These are phyloP conservation scores for Termitomyces sp. DNA, from an alignment of 768 basidiomycete genomes.

Conservation along the genomic window DNA sequence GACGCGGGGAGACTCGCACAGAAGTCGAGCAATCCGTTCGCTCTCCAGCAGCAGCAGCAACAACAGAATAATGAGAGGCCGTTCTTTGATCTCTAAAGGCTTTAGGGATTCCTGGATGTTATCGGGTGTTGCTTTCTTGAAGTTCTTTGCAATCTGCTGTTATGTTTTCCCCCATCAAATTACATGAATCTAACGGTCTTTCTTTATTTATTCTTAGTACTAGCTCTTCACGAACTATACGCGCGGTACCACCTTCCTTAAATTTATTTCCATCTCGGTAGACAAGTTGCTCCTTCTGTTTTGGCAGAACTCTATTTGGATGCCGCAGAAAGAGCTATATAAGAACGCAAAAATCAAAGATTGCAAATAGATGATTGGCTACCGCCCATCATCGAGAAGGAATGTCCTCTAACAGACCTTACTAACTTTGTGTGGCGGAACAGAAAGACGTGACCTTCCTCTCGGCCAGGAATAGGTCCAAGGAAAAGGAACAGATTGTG, in stretches of 20 bases:
- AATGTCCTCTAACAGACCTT: neutral
- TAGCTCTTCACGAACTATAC: neutral
- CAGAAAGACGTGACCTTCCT: neutral
- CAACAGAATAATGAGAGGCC: slow-evolving; percentile 59
- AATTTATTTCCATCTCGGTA: neutral
- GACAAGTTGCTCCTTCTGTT: neutral
- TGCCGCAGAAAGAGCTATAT: neutral
- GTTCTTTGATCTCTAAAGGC: slow-evolving; percentile 64
- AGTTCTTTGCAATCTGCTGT: neutral
- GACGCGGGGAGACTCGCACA: slow-evolving; percentile 44
- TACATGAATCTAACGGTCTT: neutral
- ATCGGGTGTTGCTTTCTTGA: neutral
- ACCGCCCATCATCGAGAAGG: too few relatives aligned
- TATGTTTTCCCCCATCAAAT: neutral
- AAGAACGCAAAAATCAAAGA: neutral
- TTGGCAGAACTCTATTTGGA: neutral
- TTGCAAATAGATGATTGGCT: too few relatives aligned
- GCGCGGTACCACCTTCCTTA: neutral
- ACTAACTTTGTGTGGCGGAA: neutral
- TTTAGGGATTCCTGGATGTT: neutral
- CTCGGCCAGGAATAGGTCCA: neutral
- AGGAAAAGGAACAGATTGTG: too few relatives aligned
- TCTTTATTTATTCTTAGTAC: neutral
- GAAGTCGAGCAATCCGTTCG: slow-evolving; percentile 64
- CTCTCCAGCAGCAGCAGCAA: slow-evolving; percentile 51